Evolutionary conservation across 2,329 filamentous ascomycete species (phyloP).

Genomic region (Calycina marina): DNA sequence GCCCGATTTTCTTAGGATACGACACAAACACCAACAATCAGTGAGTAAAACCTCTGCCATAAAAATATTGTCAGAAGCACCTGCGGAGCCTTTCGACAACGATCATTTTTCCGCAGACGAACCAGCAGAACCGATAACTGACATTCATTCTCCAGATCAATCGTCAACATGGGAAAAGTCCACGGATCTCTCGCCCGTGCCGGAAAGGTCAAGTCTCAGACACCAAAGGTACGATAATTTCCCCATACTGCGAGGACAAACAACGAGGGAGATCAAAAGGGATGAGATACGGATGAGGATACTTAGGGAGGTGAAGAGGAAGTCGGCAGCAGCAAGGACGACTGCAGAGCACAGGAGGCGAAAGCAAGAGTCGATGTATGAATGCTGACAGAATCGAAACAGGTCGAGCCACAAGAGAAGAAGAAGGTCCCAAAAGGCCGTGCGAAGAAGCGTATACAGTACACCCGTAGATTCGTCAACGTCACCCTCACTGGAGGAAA

Average conservation of each 20-base stretch:
- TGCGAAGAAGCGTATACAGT: constrained; percentile 90
- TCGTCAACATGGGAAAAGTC: constrained; percentile 73
- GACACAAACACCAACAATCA: not conserved
- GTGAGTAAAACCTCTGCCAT: not conserved
- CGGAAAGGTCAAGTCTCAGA: constrained; percentile 97
- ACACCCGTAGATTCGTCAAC: constrained; percentile 97
- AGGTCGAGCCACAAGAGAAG: constrained; percentile 90
- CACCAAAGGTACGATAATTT: constrained; percentile 58
- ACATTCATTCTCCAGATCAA: constrained; percentile 20
- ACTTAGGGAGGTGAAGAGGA: no score
- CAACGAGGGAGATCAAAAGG: no score
- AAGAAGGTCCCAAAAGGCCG: constrained; percentile 93
- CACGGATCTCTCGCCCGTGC: constrained; percentile 90
- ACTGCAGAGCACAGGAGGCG: no score
- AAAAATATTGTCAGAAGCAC: no score
- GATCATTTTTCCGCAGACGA: no score
- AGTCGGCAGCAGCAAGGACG: no score
- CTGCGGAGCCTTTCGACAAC: constrained; percentile 7
- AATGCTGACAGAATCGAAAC: constrained; percentile 20
- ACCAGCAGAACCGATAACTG: not conserved
- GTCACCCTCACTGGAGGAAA: constrained; percentile 95
- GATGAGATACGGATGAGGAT: no score
- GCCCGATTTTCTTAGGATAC: no score
- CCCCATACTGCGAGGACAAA: no score
- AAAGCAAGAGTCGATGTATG: constrained; percentile 2